Conservation (phyloP, 352 stramenopile species). For the Elongisporangium anandrum region DNA sequence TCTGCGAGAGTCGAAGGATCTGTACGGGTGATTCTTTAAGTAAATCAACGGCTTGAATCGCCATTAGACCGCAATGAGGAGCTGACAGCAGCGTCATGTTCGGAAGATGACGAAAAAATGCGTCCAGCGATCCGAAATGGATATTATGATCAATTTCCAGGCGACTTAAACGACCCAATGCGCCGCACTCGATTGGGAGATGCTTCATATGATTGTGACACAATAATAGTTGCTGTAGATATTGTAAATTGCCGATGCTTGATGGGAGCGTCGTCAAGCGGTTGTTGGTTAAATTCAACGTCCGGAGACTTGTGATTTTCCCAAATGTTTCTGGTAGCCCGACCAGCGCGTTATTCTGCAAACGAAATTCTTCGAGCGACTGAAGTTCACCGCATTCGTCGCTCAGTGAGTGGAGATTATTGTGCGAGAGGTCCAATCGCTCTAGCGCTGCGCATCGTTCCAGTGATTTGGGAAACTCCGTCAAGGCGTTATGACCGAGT, state of each 20-base stretch:
- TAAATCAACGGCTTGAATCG: conserved; percentile 40
- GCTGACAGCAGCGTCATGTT: conserved; percentile 28
- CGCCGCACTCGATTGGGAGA: conserved; percentile 35
- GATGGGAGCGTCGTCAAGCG: conserved; percentile 29
- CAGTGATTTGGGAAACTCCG: conserved; percentile 37
- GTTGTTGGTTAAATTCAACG: conserved; percentile 39
- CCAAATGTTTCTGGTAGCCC: conserved; percentile 39
- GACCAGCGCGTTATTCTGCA: conserved; percentile 40
- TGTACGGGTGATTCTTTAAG: conserved; percentile 37
- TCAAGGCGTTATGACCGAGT: conserved; percentile 52
- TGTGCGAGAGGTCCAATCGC: conserved; percentile 48
- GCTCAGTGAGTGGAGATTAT: conserved; percentile 27
- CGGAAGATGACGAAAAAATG: conserved; percentile 28
- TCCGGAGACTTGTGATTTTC: conserved; percentile 27
- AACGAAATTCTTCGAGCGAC: conserved; percentile 25
- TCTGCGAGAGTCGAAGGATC: conserved; percentile 30
- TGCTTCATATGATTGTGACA: conserved; percentile 37
- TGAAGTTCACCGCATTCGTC: conserved; percentile 36
- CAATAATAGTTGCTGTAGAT: conserved; percentile 32
- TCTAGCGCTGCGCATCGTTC: conserved; percentile 38
- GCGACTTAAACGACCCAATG: conserved; percentile 16
- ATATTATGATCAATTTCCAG: conserved; percentile 42
- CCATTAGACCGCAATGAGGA: conserved; percentile 30
- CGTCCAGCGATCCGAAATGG: conserved; percentile 26
- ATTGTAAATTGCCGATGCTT: conserved; percentile 32